Evolutionary conservation across 2,329 filamentous ascomycete genomes (phyloP), one percentile per base, ranked within the genome.

Genomic region (Lomentospora prolificans): DNA sequence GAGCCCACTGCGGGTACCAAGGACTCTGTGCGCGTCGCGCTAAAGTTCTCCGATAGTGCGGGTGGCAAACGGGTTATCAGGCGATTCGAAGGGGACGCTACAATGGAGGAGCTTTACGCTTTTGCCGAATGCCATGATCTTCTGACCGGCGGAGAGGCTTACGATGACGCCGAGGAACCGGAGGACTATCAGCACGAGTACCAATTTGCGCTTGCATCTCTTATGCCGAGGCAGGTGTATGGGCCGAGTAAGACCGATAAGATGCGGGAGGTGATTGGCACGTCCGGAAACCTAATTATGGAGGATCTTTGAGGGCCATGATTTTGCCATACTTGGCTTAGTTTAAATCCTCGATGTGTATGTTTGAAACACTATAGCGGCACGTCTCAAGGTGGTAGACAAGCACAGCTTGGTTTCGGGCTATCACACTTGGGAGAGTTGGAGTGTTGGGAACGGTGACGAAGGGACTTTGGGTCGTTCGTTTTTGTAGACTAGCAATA

Each of bases 91-190:
- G 75, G 78, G 1, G 75, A 82, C n/a, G 82, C 87, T 0, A 77
- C 80, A 2, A 74, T 97, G 36, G 92, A 97, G 66, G 90, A 96
- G 64, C 72, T 99, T 4, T 97, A 97, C 69, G 94, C 92, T 0
- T 96, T 95, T 71, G 90, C 97, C 2, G 94, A 99, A 66, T 97
- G 92, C 71, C 86, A 90, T 66, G 84, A 89, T 54, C 62, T 86
- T 4, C 63, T 90, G 3, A 69, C 60, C 51, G 64, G 62, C 41
- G 19, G 30, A 28, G 60, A 61, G 33, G 60, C 53, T 51, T 63
- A 56, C 58, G 58, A 62, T 5, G 59, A 59, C 3, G 64, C 62
- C 3, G 67, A 70, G 14, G 66, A 72, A 19, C 89, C 90, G 0
- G 73, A 77, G 22, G 81, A 73, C 10, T 97, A 94, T 66, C 75